Evolutionary conservation across 495 filamentous ascomycete species (phyloP).

Genomic region (Penicillium psychrofluorescens): DNA sequence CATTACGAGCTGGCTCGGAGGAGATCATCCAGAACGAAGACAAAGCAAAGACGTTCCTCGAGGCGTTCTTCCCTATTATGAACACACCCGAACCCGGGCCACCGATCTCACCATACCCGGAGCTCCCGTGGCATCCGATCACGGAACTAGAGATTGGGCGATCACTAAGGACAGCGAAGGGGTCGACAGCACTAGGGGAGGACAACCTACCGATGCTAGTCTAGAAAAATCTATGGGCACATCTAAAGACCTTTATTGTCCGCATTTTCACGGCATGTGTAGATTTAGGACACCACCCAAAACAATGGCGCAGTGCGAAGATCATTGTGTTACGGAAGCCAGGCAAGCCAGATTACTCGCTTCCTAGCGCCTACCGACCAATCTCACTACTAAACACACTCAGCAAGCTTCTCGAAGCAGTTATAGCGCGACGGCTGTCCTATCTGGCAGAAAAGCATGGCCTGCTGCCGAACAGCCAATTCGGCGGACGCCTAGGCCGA

Average conservation of each 20-base stretch:
- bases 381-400: slow-evolving; percentile 17
- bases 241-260: slow-evolving; percentile 4
- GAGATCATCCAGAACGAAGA: slow-evolving; percentile 2
- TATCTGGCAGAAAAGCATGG: slow-evolving; percentile 7
- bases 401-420: slow-evolving; percentile 14
- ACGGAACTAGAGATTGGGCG: slow-evolving; percentile 8
- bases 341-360: slow-evolving; percentile 10
- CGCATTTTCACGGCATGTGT: slow-evolving; percentile 12
- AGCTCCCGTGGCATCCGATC: slow-evolving; percentile 6
- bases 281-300: slow-evolving; percentile 10
- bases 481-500: slow-evolving; percentile 15
- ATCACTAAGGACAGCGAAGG: slow-evolving; percentile 4
- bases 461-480: slow-evolving; percentile 15
- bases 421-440: not conserved
- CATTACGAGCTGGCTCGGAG: not conserved
- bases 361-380: slow-evolving; percentile 8
- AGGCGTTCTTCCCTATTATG: slow-evolving; percentile 7
- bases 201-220: slow-evolving; percentile 8
- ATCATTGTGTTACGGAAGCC: slow-evolving; percentile 16
- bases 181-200: slow-evolving; percentile 9
- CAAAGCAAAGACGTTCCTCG: slow-evolving; percentile 3
- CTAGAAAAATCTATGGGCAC: slow-evolving; percentile 11
- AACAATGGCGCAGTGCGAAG: slow-evolving; percentile 4
- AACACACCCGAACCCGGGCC: not conserved
- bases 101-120: not conserved